Conservation (phyloP, 2,329 filamentous ascomycete species). For the Phaeosphaeria sp. region DNA sequence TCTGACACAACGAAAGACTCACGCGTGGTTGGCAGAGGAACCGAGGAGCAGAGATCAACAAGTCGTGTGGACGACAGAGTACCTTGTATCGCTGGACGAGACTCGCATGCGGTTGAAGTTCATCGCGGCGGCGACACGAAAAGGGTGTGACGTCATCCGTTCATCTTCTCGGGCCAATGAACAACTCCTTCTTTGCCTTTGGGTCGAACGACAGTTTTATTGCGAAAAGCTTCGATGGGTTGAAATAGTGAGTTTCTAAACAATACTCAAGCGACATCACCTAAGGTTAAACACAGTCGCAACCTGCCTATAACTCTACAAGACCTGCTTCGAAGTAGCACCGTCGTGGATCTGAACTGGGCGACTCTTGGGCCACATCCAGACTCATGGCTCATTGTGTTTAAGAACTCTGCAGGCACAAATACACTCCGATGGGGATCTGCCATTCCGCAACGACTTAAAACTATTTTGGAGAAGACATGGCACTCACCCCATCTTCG, state of each 20-base stretch:
- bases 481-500: constrained; percentile 40
- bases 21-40: constrained; percentile 6
- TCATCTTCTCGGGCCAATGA: constrained; percentile 27
- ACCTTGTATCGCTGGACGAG: background rate
- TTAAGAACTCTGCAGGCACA: constrained; percentile 33
- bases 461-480: constrained; percentile 27
- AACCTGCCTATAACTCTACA: constrained; percentile 37
- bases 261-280: background rate
- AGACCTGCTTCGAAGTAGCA: constrained; percentile 30
- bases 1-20: background rate
- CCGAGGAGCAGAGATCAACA: background rate
- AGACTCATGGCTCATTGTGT: constrained; percentile 45
- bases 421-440: constrained; percentile 39
- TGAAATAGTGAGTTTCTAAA: constrained; percentile 34
- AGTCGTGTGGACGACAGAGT: background rate
- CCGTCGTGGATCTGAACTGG: constrained; percentile 39
- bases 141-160: constrained; percentile 36
- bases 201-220: constrained; percentile 42
- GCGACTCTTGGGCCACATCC: constrained; percentile 33
- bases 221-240: constrained; percentile 37
- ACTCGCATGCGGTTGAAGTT: background rate
- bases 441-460: constrained; percentile 28
- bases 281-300: constrained; percentile 25
- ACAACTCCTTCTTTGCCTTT: constrained; percentile 43
- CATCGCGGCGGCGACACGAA: background rate